Conservation (phyloP, 2,329 filamentous ascomycete genomes). For the Fusarium verticillioides region DNA sequence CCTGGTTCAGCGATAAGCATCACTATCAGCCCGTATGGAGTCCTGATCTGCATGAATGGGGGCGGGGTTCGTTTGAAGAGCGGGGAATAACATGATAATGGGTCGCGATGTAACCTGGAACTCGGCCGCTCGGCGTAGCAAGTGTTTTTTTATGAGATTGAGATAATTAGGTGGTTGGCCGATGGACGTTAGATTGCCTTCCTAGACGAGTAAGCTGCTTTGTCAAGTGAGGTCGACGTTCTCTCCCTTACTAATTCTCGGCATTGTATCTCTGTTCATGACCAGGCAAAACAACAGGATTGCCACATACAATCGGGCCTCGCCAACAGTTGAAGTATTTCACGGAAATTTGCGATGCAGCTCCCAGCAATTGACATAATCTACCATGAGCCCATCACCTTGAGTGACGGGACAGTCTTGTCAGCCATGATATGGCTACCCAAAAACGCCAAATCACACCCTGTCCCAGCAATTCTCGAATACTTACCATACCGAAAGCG, state of each 20-base stretch:
- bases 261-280: too few species aligned
- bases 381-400: background rate
- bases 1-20: background rate
- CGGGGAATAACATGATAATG: background rate
- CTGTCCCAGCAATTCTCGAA: conserved; percentile 7
- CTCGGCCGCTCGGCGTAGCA: background rate
- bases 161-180: background rate
- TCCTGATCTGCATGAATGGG: background rate
- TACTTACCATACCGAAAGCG: conserved; percentile 2
- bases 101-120: background rate
- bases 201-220: background rate
- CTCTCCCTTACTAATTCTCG: too few species aligned
- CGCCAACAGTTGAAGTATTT: rapidly evolving
- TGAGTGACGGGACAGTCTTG: background rate
- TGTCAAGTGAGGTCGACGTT: too few species aligned
- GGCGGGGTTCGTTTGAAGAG: background rate
- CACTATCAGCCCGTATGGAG: background rate
- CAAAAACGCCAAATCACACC: background rate
- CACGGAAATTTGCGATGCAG: background rate
- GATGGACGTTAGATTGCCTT: background rate
- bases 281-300: too few species aligned
- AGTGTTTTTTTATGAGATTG: background rate
- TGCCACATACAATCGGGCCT: background rate
- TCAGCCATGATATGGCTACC: conserved; percentile 10
- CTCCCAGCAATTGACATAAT: background rate